A percentile compares a stretch with the other conserved stretches of the same genome.
Evolutionary conservation across 2,329 filamentous ascomycete genomes (phyloP).

Genomic region (Cordyceps pruinosa): DNA sequence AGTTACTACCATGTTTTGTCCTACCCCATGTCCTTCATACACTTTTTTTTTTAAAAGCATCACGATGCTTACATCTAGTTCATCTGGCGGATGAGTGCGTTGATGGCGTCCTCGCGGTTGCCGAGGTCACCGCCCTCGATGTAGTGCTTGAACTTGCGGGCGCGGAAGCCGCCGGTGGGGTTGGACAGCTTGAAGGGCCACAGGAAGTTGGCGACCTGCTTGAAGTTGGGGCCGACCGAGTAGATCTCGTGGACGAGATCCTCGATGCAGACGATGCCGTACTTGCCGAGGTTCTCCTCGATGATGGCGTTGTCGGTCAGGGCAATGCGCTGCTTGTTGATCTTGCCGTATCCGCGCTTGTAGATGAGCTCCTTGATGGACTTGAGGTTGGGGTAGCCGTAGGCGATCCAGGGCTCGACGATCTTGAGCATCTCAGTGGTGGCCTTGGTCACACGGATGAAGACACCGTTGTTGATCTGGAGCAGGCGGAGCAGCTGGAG

Average conservation of each 20-base stretch:
- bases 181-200: slow-evolving; percentile 99
- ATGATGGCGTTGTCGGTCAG: slow-evolving; percentile 98
- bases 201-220: slow-evolving; percentile 98
- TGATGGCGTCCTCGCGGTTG: slow-evolving; percentile 98
- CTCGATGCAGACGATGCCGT: slow-evolving; percentile 98
- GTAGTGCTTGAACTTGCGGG: slow-evolving; percentile 98
- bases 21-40: slow-evolving; percentile 16
- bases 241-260: slow-evolving; percentile 99
- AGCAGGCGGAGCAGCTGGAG: slow-evolving; percentile 98
- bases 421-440: slow-evolving; percentile 96
- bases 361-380: slow-evolving; percentile 98
- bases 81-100: slow-evolving; percentile 93
- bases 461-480: slow-evolving; percentile 99
- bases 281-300: slow-evolving; percentile 94
- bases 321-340: slow-evolving; percentile 94
- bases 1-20: slow-evolving; percentile 9
- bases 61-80: slow-evolving; percentile 60
- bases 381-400: slow-evolving; percentile 99
- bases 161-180: slow-evolving; percentile 92
- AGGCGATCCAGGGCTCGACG: slow-evolving; percentile 97
- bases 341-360: slow-evolving; percentile 99
- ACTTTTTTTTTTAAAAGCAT: slow-evolving; percentile 28
- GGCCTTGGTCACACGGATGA: slow-evolving; percentile 95
- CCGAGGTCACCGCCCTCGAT: slow-evolving; percentile 97
- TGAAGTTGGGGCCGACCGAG: slow-evolving; percentile 99